Conservation (phyloP, 176 grass and related monocot genomes). For the Cenchrus americanus region DNA sequence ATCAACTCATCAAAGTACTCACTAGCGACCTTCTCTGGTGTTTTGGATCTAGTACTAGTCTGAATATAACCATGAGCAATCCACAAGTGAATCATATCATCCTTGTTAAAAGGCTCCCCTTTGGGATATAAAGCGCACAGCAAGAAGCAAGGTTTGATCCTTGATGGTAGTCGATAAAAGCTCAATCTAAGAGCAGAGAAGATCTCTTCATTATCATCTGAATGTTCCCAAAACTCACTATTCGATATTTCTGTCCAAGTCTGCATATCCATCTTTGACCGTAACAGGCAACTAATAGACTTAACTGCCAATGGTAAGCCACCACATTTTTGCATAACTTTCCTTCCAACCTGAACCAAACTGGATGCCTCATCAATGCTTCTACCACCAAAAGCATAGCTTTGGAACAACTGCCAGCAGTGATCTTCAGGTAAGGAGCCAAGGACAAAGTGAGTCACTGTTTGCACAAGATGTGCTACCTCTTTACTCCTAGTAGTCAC, state of each 20-base stretch:
- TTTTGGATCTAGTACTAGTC: neutral
- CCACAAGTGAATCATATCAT: slow-evolving; percentile 50
- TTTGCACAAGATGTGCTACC: slow-evolving; percentile 40
- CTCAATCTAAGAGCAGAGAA: slow-evolving; percentile 53
- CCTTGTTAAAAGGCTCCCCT: slow-evolving; percentile 38
- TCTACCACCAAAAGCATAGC: slow-evolving; percentile 40
- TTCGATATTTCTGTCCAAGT: slow-evolving; percentile 48
- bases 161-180: slow-evolving; percentile 37
- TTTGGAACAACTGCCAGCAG: slow-evolving; percentile 38
- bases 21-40: slow-evolving; percentile 28
- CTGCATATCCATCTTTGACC: slow-evolving; percentile 6
- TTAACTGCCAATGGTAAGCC: slow-evolving; percentile 57
- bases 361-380: neutral
- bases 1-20: slow-evolving; percentile 43
- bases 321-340: slow-evolving; percentile 47
- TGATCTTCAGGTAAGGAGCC: slow-evolving; percentile 21
- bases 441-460: neutral
- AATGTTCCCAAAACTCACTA: slow-evolving; percentile 58
- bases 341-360: slow-evolving; percentile 18
- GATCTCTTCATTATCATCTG: slow-evolving; percentile 11
- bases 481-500: slow-evolving; percentile 48
- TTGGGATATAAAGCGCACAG: slow-evolving; percentile 47
- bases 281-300: slow-evolving; percentile 35
- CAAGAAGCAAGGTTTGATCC: slow-evolving; percentile 53
- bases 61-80: slow-evolving; percentile 53